A percentile compares a stretch with the other conserved stretches of the same genome.
These are phyloP conservation scores for Sungouiella thailandica DNA, from an alignment of 805 yeast species.

Conservation along the genomic window DNA sequence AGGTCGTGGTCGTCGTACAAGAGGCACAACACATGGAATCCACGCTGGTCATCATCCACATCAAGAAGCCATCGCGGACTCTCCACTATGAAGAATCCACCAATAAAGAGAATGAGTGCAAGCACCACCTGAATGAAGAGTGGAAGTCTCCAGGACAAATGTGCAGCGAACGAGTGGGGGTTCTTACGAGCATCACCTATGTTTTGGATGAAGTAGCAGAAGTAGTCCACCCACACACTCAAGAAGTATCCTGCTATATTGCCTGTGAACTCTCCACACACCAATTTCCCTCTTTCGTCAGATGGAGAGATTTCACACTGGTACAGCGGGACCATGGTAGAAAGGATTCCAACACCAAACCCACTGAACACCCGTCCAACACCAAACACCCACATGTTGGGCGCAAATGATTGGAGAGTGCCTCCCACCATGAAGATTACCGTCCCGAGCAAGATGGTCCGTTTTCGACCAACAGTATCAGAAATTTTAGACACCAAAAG, in stretches of 20 bases:
- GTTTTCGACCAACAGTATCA: conserved; percentile 16
- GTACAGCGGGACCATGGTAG: conserved; percentile 82
- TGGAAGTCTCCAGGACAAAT: conserved; percentile 73
- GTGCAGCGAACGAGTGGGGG: conserved; percentile 33
- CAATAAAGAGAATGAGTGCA: conserved; percentile 62
- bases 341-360: conserved; percentile 79
- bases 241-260: conserved; percentile 76
- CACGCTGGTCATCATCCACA: conserved; percentile 64
- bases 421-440: conserved; percentile 15
- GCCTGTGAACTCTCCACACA: conserved; percentile 85
- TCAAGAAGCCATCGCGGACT: conserved; percentile 89
- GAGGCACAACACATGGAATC: conserved; percentile 34
- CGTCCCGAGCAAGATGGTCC: conserved; percentile 16
- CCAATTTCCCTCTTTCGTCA: conserved; percentile 77
- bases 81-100: conserved; percentile 78
- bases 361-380: conserved; percentile 77
- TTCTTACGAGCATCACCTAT: conserved; percentile 38
- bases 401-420: conserved; percentile 32
- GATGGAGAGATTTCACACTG: conserved; percentile 88
- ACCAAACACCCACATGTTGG: conserved; percentile 52
- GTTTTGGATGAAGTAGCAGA: conserved; percentile 59
- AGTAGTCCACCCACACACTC: conserved; percentile 85
- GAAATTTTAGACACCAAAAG: conserved; percentile 13
- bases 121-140: conserved; percentile 69
- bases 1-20: conserved; percentile 29